Conservation (phyloP, 2,329 filamentous ascomycete species). For the Alternaria incomplexa region DNA sequence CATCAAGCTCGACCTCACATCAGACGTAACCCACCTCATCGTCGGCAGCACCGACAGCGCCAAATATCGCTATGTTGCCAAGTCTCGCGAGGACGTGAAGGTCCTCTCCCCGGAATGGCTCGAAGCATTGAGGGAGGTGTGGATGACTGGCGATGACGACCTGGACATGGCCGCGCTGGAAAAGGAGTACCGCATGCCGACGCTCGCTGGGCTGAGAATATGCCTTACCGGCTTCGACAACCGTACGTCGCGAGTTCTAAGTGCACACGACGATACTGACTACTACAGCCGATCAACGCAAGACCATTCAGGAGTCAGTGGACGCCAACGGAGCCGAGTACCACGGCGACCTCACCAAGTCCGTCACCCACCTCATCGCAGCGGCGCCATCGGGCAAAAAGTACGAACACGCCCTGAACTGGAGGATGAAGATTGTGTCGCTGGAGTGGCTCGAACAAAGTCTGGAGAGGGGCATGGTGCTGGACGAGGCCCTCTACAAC, state of each 20-base stretch:
- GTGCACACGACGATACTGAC: conserved; percentile 29
- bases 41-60: conserved; percentile 87
- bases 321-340: conserved; percentile 79
- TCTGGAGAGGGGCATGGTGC: conserved; percentile 82
- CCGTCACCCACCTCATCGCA: conserved; percentile 87
- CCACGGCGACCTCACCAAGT: conserved; percentile 83
- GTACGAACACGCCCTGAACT: conserved; percentile 83
- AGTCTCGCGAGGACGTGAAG: conserved; percentile 82
- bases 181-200: conserved; percentile 66
- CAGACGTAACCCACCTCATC: conserved; percentile 91
- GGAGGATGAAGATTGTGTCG: conserved; percentile 80
- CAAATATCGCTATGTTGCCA: conserved; percentile 95
- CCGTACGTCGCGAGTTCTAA: conserved; percentile 50
- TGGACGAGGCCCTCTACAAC: conserved; percentile 86
- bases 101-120: conserved; percentile 86
- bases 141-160: conserved; percentile 78
- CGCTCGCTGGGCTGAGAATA: conserved; percentile 67
- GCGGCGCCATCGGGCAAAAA: conserved; percentile 82
- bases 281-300: conserved; percentile 66
- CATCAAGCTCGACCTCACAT: conserved; percentile 92
- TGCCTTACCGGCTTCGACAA: conserved; percentile 75
- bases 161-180: conserved; percentile 77
- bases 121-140: conserved; percentile 76
- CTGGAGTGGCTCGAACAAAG: conserved; percentile 87
- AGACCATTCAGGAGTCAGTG: conserved; percentile 72